Base-by-base conservation (phyloP, 345 rosid species). In the Anacardium occidentale region DNA sequence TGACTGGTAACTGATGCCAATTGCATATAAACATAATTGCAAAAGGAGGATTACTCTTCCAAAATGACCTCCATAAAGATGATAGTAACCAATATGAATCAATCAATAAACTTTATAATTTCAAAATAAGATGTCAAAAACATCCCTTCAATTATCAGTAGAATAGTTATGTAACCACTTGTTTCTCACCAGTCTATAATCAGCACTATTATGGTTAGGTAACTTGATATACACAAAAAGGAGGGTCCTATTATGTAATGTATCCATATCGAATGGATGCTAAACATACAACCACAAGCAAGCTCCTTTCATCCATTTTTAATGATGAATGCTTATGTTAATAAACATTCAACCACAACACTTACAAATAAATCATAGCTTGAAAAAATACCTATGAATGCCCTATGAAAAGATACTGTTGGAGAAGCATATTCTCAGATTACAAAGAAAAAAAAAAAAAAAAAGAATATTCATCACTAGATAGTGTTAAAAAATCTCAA, bases 1-100 rank as follows among this genome's bases (percentile, higher is more conserved):
- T 52, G 26, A 70, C n/a, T 29, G 26, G 5, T 51, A 61, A 74
- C 55, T n/a, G 37, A 64, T 62, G 37, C 47, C 24, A 32, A 18
- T 54, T 25, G 45, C 44, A 45, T 17, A 29, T 13, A 29, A 37
- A 66, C 50, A 58, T 3, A 65, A 71, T 37, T 37, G 42, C 42
- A 37, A 9, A 20, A 66, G 51, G 70, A 11, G 72, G 60, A 26
- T 45, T 51, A 59, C 22, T 62, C 67, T 22, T 29, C 2, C 37
- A 25, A 32, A 20, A 11, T 62, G n/a, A 68, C 20, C 72, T 64
- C 25, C n/a, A 17, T 25, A 64, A 37, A 66, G 37, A 37, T 40
- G n/a, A 29, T 42, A 56, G 25, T 29, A 65, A 62, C 44, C 10
- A 37, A 51, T 40, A 12, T 42, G 1, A 21, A 3, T 25, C 21